Evolutionary conservation across 192 early-diverging fungal species (phyloP), one percentile per base, ranked within the genome.

Genomic region (Coemansia sp.): DNA sequence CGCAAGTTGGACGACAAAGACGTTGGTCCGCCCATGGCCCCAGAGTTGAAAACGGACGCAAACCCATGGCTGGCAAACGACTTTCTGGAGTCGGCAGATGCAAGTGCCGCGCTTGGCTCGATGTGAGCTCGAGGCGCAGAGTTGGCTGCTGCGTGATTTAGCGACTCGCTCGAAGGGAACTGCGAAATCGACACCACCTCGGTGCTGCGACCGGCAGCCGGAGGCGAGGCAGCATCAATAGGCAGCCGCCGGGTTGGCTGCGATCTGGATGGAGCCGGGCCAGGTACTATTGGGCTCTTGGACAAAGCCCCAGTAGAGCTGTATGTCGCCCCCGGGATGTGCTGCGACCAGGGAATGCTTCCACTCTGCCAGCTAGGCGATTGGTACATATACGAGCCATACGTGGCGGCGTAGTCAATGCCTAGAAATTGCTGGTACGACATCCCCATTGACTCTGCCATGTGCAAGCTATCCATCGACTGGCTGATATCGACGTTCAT

Each of bases 331-430:
- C 56, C 5, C 40, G 24, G 17, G 52, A 61, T 14, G 37, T 48
- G 27, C 55, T 48, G 19, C 65, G 67, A 11, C 76, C 76, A 80
- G 0, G 67, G 58, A 5, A 67, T 50, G 64, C 67, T 70, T 6
- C 58, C 64, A 26, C 76, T 80, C 56, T 80, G 76, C 76, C 76
- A 80, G 48, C 76, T 80, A 9, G 76, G 72, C 53, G 71, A 73
- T 53, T 63, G 67, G 29, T 58, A 63, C 12, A 60, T 35, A n/a
- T 60, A 65, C 32, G 67, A 80, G 17, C 66, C 43, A 0, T 70
- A 66, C 17, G 62, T 46, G 0, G 60, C 69, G 11, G 67, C 38
- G 22, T 67, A 37, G 8, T 74, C 71, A 4, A 56, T 43, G 8
- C 37, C 53, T 1, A 71, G 70, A 33, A 40, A 27, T 27, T 66